Evolutionary conservation across 805 yeast genomes (phyloP).

Genomic region (Teunomyces kruisii): DNA sequence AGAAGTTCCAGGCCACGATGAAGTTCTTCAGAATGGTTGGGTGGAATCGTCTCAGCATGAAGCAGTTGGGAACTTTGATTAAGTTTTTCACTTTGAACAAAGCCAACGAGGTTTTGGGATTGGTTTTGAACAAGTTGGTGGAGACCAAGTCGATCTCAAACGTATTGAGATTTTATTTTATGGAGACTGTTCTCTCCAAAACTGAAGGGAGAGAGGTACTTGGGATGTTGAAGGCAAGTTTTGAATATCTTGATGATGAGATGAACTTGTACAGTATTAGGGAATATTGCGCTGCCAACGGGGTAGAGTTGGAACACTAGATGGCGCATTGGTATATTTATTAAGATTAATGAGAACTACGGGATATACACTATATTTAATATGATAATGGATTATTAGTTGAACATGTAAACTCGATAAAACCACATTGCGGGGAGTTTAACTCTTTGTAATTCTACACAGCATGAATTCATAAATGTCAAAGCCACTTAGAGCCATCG

Average conservation of each 20-base stretch:
- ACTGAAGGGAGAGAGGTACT: slow-evolving; percentile 22
- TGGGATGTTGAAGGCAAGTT: slow-evolving; percentile 21
- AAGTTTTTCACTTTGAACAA: slow-evolving; percentile 23
- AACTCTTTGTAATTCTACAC: too few species aligned
- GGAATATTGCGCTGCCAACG: neutral
- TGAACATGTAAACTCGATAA: too few species aligned
- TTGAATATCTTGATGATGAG: slow-evolving; percentile 22
- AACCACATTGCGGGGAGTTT: too few species aligned
- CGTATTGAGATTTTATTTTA: slow-evolving; percentile 30
- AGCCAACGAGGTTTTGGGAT: slow-evolving; percentile 22
- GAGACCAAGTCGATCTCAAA: slow-evolving; percentile 12
- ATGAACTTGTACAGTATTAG: slow-evolving; percentile 18
- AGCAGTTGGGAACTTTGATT: slow-evolving; percentile 24
- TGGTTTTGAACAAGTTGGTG: slow-evolving; percentile 28
- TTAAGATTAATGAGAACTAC: neutral
- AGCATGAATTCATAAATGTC: too few species aligned
- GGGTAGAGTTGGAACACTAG: slow-evolving; percentile 1
- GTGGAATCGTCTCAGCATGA: slow-evolving; percentile 18
- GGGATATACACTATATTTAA: neutral
- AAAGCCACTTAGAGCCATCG: too few species aligned
- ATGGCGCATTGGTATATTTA: neutral
- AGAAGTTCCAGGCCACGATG: slow-evolving; percentile 22
- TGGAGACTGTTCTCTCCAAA: slow-evolving; percentile 21
- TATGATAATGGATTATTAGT: neutral
- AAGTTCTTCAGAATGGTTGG: slow-evolving; percentile 23